phyloP scores from a whole-genome alignment of 257 asterid species.

The Primulina huaijiensis region DNA sequence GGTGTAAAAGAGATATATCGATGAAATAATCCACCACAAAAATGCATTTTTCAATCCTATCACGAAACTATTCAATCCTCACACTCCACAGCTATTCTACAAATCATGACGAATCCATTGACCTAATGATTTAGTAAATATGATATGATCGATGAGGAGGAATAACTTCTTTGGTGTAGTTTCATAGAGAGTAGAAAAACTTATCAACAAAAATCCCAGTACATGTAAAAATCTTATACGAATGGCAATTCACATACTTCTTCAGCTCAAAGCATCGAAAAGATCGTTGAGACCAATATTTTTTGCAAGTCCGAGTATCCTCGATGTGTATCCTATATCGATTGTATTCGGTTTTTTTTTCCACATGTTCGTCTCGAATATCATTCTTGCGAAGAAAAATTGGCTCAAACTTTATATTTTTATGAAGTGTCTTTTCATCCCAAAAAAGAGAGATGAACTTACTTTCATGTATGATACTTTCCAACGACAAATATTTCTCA shows the following conservation, averaged over 20 bases:
- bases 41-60: neutral
- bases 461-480: conserved; percentile 6
- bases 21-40: conserved; percentile 11
- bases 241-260: too few relatives aligned
- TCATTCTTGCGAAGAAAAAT: conserved; percentile 20
- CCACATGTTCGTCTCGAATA: neutral
- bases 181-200: too few relatives aligned
- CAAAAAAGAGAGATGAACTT: neutral
- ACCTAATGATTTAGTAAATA: neutral
- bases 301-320: neutral
- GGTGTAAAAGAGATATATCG: neutral
- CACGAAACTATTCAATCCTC: conserved; percentile 16
- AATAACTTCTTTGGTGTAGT: neutral
- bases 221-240: too few relatives aligned
- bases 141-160: too few relatives aligned
- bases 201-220: too few relatives aligned
- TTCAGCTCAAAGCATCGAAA: too few relatives aligned
- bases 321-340: too few relatives aligned
- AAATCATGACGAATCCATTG: conserved; percentile 17
- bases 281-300: neutral
- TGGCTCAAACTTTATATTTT: conserved; percentile 27
- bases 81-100: neutral
- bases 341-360: too few relatives aligned
- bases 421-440: conserved; percentile 30
- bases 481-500: conserved; percentile 35